These are phyloP conservation scores for Amborella trichopoda DNA, from an alignment of 164 flowering plant species.

Conservation along the genomic window DNA sequence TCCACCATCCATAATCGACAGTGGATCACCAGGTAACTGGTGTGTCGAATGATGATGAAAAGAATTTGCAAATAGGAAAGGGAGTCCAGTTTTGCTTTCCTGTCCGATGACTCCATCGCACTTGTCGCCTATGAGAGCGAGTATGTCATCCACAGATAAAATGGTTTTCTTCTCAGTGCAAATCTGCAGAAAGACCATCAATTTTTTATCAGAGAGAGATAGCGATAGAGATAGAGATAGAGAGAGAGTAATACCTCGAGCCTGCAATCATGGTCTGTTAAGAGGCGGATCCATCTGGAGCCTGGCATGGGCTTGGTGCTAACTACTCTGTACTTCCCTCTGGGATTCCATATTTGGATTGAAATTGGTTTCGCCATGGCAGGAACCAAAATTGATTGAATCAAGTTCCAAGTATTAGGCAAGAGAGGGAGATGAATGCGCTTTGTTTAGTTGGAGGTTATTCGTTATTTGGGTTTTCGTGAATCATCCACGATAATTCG, in stretches of 20 bases:
- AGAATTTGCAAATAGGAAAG: too few relatives aligned
- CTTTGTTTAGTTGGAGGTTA: too few relatives aligned
- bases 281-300: conserved; percentile 87
- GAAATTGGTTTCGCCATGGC: conserved; percentile 88
- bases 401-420: too few relatives aligned
- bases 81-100: too few relatives aligned
- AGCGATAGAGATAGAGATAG: neutral
- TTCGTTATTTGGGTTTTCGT: too few relatives aligned
- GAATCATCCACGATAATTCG: too few relatives aligned
- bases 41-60: too few relatives aligned
- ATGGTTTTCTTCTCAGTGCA: conserved; percentile 87
- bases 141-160: conserved; percentile 83
- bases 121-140: conserved; percentile 71
- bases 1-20: too few relatives aligned
- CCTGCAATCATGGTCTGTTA: conserved; percentile 74
- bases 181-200: conserved; percentile 28
- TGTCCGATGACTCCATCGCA: conserved; percentile 98
- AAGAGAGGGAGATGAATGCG: too few relatives aligned
- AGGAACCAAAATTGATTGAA: too few relatives aligned
- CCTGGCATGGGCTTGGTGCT: conserved; percentile 99
- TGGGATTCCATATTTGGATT: conserved; percentile 85
- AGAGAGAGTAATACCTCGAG: conserved; percentile 46
- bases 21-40: too few relatives aligned
- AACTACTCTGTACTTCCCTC: conserved; percentile 82
- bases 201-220: neutral